Evolutionary conservation across 306 rosid species (phyloP).

Genomic region (Datisca glomerata): DNA sequence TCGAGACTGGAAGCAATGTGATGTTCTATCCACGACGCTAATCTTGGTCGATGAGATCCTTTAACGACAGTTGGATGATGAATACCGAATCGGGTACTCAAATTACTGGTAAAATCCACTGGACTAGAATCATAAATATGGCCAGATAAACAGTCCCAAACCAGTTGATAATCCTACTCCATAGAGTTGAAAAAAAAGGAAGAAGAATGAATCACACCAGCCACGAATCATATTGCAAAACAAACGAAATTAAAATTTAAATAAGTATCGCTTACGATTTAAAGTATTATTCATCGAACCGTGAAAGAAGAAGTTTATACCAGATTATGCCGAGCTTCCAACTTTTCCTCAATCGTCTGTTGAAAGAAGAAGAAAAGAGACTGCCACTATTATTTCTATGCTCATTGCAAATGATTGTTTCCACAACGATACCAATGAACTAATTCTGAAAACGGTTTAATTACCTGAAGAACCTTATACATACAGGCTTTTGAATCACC

Average conservation of each 20-base stretch:
- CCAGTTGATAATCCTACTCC: constrained; percentile 63
- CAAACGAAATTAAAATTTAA: not conserved
- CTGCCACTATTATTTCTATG: not conserved
- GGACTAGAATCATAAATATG: constrained; percentile 93
- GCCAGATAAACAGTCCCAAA: constrained; percentile 72
- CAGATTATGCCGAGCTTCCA: constrained; percentile 40
- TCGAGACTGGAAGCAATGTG: constrained; percentile 81
- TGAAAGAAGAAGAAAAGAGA: not conserved
- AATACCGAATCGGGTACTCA: constrained; percentile 71
- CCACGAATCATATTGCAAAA: not conserved
- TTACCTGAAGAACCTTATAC: constrained; percentile 82
- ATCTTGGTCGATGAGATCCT: constrained; percentile 61
- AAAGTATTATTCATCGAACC: too few species aligned
- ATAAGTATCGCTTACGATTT: too few species aligned
- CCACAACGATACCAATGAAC: not conserved
- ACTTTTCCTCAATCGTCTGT: constrained; percentile 61
- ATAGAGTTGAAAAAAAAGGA: not conserved
- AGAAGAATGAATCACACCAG: not conserved
- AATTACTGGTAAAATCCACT: constrained; percentile 87
- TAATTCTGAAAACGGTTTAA: not conserved
- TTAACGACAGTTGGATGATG: constrained; percentile 67
- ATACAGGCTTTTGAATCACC: constrained; percentile 89
- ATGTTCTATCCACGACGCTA: constrained; percentile 67
- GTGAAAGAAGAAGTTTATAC: constrained; percentile 29
- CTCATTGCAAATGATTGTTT: not conserved